Evolutionary conservation across 441 rosid species (phyloP), one percentile per base, ranked within the genome.

Genomic region (Bruguiera hainesii): DNA sequence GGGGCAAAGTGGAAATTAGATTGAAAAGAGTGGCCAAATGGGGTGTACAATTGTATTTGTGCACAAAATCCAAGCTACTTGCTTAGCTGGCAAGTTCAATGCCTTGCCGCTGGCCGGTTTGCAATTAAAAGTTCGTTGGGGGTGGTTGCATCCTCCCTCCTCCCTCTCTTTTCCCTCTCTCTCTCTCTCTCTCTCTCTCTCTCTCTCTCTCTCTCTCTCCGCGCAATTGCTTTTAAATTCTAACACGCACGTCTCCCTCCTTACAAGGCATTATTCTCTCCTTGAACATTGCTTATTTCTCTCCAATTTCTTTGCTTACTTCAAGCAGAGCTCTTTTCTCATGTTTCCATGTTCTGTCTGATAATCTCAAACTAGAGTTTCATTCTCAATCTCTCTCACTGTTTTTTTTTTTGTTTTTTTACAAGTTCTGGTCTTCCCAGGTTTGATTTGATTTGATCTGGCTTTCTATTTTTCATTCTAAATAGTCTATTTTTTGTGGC

Each of bases 71-170:
- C 66, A 23, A 42, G 57, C 68, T 51, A 33, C 11, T 72, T 65
- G 64, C 65, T 62, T 13, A 60, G 78, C 68, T 65, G 82, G 72
- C 80, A 57, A 73, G 78, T 79, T 79, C 35, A 81, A 77, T 77
- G 80, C 76, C 62, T 30, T 1, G 71, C 65, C 66, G 65, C 37
- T 1, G 71, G 67, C 70, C 64, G 66, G 61, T 61, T 67, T 67
- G 67, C 82, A 70, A 79, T 82, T 78, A 75, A 80, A 70, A 65
- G 89, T 84, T 82, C 78, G 87, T 74, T 81, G 85, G 87, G 82
- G 82, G 87, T 81, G 18, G 85, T 78, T 83, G 84, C 56, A 78
- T 78, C 85, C 75, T 64, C 75, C 72, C 76, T 23, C 58, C 7
- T 16, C 64, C 5, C 25, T 48, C 49, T 19, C 29, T 4, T 3